Evolutionary conservation across 352 stramenopile species (phyloP).

Genomic region (Phytophthora hybrid): DNA sequence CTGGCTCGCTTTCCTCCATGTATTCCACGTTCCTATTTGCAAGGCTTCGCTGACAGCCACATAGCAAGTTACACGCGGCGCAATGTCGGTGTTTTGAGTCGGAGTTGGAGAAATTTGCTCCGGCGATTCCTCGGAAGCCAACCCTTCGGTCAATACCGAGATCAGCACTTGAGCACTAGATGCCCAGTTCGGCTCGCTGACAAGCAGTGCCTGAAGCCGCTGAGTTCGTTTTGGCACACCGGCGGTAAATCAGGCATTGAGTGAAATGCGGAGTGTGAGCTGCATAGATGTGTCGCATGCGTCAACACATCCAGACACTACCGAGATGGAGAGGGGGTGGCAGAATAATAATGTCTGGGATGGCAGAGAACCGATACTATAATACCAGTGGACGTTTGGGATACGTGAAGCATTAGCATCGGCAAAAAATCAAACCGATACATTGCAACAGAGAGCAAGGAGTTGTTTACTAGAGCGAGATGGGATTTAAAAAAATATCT

Average conservation of each 20-base stretch:
- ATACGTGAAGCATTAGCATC: too few relatives aligned
- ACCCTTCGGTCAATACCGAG: neutral
- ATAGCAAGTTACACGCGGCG: neutral
- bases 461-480: too few relatives aligned
- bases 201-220: neutral
- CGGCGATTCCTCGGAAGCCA: neutral
- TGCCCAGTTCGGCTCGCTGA: neutral
- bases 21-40: neutral
- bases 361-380: too few relatives aligned
- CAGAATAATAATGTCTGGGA: neutral
- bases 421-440: too few relatives aligned
- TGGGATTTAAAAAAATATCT: too few relatives aligned
- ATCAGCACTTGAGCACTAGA: neutral
- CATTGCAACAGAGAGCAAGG: too few relatives aligned
- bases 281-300: conserved; percentile 8
- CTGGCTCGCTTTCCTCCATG: neutral
- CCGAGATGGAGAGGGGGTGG: neutral
- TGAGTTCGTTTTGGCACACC: too few relatives aligned
- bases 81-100: neutral
- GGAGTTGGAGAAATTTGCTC: neutral
- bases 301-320: neutral
- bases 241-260: neutral
- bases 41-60: neutral
- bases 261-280: neutral
- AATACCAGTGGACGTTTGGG: too few relatives aligned